Evolutionary conservation across 1,139 yeast genomes (phyloP), one percentile per base, ranked within the genome.

Genomic region (Saccharomyces hybrid): DNA sequence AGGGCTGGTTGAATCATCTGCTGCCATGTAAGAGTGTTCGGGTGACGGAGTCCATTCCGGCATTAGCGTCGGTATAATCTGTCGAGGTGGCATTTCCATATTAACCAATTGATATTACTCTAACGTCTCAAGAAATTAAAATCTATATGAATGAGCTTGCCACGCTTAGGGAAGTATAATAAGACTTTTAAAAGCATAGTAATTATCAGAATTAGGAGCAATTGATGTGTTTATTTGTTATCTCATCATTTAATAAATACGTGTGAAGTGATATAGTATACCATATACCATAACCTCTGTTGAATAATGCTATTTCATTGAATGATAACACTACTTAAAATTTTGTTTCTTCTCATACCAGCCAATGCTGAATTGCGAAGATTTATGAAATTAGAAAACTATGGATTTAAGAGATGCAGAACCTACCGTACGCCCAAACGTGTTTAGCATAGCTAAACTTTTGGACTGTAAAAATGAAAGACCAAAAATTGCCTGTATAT

Each of bases 401-500:
- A 38, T 38, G 44, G 19, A 38, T 19, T 19, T 16, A 4, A 19
- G 24, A 38, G 44, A 11, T 38, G 44, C 19, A 19, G 24, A 19
- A 19, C 44, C 44, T 5, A 38, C 44, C 11, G 14, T 19, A 38
- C 19, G 11, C 7, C 24, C 44, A 38, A 38, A 38, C 11, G 44
- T 9, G 7, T 38, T 38, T 19, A 38, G 12, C 11, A 38, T 38
- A 19, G 11, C 44, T 38, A 19, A 11, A 38, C 44, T 38, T 38
- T 38, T 38, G 11, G 19, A 38, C 44, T 38, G 24, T 9, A 38
- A 38, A 9, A 12, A 12, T 38, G 24, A 38, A 38, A 38, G 19
- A 19, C 44, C 44, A 19, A 24, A 26, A 38, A 38, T 38, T 38
- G 44, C 21, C 34, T 56, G 64, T 31, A 59, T 64, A 51, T 67